phyloP scores from a whole-genome alignment of 108 stramenopile genomes.

The Schizochytrium sp. region DNA sequence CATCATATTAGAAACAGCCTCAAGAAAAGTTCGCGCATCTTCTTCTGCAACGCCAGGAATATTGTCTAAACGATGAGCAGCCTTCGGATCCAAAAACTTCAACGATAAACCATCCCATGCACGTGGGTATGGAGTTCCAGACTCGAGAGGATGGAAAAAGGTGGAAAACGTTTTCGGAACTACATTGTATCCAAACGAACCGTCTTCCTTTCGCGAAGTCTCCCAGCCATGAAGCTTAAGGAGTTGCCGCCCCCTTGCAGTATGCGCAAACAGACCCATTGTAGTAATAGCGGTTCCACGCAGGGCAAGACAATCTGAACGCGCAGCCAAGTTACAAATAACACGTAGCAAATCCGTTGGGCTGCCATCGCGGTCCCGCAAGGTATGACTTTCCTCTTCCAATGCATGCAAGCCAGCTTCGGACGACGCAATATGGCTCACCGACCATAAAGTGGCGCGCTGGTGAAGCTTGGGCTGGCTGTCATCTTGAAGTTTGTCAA shows the following conservation, averaged over 20 bases:
- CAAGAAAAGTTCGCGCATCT: neutral
- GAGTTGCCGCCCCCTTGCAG: conserved; percentile 14
- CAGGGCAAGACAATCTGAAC: conserved; percentile 13
- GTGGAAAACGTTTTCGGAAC: conserved; percentile 20
- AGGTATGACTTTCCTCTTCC: conserved; percentile 18
- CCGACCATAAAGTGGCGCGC: conserved; percentile 30
- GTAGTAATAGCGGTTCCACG: conserved; percentile 38
- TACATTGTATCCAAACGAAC: conserved; percentile 23
- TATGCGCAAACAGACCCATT: conserved; percentile 22
- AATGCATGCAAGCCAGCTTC: conserved; percentile 21
- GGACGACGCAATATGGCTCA: conserved; percentile 7
- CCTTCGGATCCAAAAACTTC: neutral
- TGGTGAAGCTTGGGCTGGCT: neutral
- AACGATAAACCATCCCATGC: neutral
- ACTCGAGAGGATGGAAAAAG: neutral
- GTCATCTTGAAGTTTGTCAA: conserved; percentile 17
- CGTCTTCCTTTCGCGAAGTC: neutral
- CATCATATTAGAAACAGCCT: conserved; percentile 38
- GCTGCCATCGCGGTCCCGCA: conserved; percentile 1
- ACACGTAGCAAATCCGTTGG: conserved; percentile 15
- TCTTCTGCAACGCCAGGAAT: neutral
- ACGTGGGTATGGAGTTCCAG: neutral
- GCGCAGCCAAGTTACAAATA: neutral
- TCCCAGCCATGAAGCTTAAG: conserved; percentile 32
- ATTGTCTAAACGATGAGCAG: neutral